phyloP scores from a whole-genome alignment of 306 rosid species.

The Ammopiptanthus mongolicus region DNA sequence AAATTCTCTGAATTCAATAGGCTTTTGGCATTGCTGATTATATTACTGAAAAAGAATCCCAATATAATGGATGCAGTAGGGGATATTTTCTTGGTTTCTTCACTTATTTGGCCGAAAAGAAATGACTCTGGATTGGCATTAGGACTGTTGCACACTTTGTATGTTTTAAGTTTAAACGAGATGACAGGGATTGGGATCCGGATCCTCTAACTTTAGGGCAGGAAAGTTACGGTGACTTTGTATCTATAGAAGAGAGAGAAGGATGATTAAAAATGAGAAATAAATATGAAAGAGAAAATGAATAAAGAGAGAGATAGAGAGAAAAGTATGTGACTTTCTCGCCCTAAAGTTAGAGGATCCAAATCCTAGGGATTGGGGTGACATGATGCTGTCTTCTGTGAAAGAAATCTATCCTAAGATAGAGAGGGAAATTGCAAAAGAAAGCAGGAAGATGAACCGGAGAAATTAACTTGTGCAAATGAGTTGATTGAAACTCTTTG shows the following conservation, averaged over 20 bases:
- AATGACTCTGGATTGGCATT: conserved; percentile 49
- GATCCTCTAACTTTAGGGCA: too few species aligned
- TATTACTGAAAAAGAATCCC: conserved; percentile 45
- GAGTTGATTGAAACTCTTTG: conserved; percentile 77
- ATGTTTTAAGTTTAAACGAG: conserved; percentile 41
- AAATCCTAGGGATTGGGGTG: too few species aligned
- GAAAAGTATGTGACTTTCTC: too few species aligned
- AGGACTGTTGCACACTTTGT: conserved; percentile 72
- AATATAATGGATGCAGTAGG: conserved; percentile 59
- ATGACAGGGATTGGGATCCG: conserved; percentile 45
- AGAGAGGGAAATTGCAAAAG: conserved; percentile 52
- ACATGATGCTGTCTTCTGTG: conserved; percentile 56
- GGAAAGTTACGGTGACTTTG: too few species aligned
- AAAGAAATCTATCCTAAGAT: conserved; percentile 60
- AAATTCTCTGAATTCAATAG: conserved; percentile 49
- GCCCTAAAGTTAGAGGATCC: too few species aligned
- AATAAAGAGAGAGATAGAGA: too few species aligned
- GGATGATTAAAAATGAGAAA: too few species aligned
- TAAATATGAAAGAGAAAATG: too few species aligned
- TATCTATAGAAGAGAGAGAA: too few species aligned
- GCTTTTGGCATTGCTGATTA: conserved; percentile 42
- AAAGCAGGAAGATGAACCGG: conserved; percentile 43
- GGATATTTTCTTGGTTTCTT: conserved; percentile 49
- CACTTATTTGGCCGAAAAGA: conserved; percentile 52
- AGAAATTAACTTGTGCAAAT: conserved; percentile 40